Evolutionary conservation across 345 rosid species (phyloP).

Genomic region (Boechera retrofracta): DNA sequence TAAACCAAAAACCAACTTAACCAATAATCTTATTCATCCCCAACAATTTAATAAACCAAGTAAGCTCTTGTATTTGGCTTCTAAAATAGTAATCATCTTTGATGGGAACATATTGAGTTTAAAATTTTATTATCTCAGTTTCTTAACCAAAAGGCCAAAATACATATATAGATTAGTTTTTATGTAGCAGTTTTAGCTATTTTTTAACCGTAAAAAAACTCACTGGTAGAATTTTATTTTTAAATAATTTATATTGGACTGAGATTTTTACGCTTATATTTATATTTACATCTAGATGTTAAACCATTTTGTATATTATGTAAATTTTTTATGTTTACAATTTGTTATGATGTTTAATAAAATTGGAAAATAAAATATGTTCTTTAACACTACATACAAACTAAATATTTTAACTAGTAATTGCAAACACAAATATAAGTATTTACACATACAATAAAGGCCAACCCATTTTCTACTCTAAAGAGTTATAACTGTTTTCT

Average conservation of each 20-base stretch:
- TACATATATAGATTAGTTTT: no score
- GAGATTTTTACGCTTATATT: no score
- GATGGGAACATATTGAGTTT: background rate
- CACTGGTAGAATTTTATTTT: no score
- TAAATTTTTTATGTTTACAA: no score
- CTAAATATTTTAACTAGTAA: background rate
- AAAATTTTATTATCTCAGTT: background rate
- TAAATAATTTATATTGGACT: no score
- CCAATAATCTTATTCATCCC: conserved; percentile 14
- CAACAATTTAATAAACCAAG: conserved; percentile 22
- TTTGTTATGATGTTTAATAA: no score
- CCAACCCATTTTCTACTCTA: background rate
- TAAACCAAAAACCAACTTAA: conserved; percentile 24
- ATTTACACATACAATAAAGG: background rate
- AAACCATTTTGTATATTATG: no score
- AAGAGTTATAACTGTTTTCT: background rate
- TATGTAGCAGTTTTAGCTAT: no score
- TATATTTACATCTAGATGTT: no score
- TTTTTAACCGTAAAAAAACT: no score
- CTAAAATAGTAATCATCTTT: background rate
- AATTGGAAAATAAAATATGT: no score
- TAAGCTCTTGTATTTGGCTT: conserved; percentile 11
- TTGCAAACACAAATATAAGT: background rate
- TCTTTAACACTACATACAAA: background rate
- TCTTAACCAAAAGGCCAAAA: background rate